These are phyloP conservation scores for Arthrobotrys sphaeroides DNA, from an alignment of 2,329 filamentous ascomycete species.

Conservation along the genomic window DNA sequence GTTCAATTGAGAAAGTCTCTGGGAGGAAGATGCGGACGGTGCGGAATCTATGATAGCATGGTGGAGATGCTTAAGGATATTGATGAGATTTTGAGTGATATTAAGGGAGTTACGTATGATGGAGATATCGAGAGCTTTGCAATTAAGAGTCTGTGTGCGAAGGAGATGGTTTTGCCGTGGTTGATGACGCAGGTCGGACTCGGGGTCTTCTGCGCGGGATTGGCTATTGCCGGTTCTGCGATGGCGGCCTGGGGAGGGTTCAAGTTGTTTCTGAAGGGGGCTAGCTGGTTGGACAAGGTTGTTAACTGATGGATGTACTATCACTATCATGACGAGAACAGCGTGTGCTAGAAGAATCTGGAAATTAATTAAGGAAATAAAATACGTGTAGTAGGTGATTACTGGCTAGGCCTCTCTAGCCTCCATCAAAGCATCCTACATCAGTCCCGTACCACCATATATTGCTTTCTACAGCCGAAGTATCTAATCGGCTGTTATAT, in stretches of 20 bases:
- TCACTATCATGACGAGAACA: too few species aligned
- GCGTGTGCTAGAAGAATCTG: too few species aligned
- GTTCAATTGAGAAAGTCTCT: background rate
- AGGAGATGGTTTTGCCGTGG: conserved; percentile 11
- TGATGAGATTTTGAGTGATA: background rate
- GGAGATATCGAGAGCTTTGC: conserved; percentile 10
- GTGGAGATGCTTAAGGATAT: conserved; percentile 13
- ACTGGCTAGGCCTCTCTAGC: too few species aligned
- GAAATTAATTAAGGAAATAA: too few species aligned
- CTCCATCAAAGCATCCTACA: too few species aligned
- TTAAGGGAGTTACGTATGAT: conserved; percentile 16
- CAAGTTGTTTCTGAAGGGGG: background rate
- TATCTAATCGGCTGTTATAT: too few species aligned
- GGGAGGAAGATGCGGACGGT: background rate
- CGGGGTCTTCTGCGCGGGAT: background rate
- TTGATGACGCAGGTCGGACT: conserved; percentile 7
- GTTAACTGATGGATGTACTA: background rate
- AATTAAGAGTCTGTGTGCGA: background rate
- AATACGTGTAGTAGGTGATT: too few species aligned
- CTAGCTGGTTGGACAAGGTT: background rate
- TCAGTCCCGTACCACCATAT: too few species aligned
- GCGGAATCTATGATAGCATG: conserved; percentile 35
- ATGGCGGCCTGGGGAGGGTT: conserved; percentile 9
- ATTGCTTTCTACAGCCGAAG: too few species aligned
- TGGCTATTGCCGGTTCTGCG: background rate